phyloP scores from a whole-genome alignment of 1,284 basidiomycete species.

The Boletus smithii region DNA sequence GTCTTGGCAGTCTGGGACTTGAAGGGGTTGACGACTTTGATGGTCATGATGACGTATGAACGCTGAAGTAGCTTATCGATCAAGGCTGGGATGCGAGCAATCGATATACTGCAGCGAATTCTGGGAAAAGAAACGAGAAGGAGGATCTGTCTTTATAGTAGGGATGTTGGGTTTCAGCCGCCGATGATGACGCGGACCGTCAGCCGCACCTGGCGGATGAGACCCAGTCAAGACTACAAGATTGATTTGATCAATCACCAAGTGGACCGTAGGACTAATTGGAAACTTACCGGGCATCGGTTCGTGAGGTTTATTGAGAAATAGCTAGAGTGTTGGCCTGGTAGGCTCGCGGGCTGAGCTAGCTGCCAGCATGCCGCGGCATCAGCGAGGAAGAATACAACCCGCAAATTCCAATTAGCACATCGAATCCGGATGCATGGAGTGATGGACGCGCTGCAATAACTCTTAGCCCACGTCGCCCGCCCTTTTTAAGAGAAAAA shows the following conservation, averaged over 20 bases:
- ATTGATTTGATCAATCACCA: not conserved
- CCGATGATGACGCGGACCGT: slow-evolving; percentile 9
- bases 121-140: not conserved
- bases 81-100: not conserved
- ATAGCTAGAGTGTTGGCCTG: not conserved
- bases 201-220: slow-evolving; percentile 12
- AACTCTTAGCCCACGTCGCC: not conserved
- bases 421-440: too few species aligned
- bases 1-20: slow-evolving; percentile 10
- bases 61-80: slow-evolving; percentile 5
- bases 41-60: slow-evolving; percentile 15
- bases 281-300: slow-evolving; percentile 5
- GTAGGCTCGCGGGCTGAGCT: too few species aligned
- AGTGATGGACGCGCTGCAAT: too few species aligned
- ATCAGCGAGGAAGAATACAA: too few species aligned
- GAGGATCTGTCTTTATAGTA: slow-evolving; percentile 11
- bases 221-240: slow-evolving; percentile 5
- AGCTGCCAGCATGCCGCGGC: too few species aligned
- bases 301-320: not conserved
- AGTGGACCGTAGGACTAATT: not conserved
- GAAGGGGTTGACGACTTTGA: slow-evolving; percentile 18
- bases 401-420: too few species aligned
- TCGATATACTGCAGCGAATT: slow-evolving; percentile 5
- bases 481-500: not conserved
- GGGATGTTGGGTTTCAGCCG: slow-evolving; percentile 11